These are phyloP conservation scores for Aspergillus amoenus DNA, from an alignment of 2,329 filamentous ascomycete species.

Conservation along the genomic window DNA sequence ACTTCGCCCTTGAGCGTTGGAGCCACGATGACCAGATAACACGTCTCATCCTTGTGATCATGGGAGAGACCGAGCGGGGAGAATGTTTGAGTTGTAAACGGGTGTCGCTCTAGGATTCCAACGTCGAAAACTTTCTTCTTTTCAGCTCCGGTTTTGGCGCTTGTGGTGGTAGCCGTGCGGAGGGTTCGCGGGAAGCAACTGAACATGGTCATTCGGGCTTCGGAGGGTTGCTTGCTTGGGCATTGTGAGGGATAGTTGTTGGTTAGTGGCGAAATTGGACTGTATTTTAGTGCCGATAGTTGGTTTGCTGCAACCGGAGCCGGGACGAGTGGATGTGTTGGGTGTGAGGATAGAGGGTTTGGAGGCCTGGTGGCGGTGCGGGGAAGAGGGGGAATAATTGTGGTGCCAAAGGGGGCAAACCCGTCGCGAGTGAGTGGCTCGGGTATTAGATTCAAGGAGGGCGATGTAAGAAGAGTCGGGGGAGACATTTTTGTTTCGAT, in stretches of 20 bases:
- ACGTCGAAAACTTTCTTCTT: constrained; percentile 56
- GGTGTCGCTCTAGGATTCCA: constrained; percentile 80
- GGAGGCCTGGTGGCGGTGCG: constrained; percentile 43
- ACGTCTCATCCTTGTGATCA: constrained; percentile 27
- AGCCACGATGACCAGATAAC: constrained; percentile 85
- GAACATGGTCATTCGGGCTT: constrained; percentile 82
- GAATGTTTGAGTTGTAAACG: constrained; percentile 93
- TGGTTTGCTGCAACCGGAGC: constrained; percentile 73
- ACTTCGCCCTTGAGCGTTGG: constrained; percentile 61
- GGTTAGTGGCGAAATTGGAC: constrained; percentile 70
- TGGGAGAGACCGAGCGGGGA: constrained; percentile 65
- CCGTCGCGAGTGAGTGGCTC: constrained; percentile 65
- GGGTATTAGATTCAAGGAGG: constrained; percentile 53
- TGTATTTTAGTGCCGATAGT: constrained; percentile 83
- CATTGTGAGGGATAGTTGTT: constrained; percentile 67
- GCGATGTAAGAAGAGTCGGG: constrained; percentile 34
- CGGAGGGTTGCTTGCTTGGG: constrained; percentile 42
- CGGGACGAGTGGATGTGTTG: constrained; percentile 36
- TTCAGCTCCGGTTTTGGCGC: constrained; percentile 12
- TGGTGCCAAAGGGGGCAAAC: constrained; percentile 80
- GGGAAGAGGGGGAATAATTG: constrained; percentile 57
- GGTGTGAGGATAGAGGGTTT: constrained; percentile 46
- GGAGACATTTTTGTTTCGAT: constrained; percentile 27
- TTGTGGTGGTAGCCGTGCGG: constrained; percentile 21
- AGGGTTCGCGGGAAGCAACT: constrained; percentile 70